Percentiles rank a stretch among this genome's conserved stretches.
Conservation (phyloP, 306 rosid genomes). For the Cercis canadensis region DNA sequence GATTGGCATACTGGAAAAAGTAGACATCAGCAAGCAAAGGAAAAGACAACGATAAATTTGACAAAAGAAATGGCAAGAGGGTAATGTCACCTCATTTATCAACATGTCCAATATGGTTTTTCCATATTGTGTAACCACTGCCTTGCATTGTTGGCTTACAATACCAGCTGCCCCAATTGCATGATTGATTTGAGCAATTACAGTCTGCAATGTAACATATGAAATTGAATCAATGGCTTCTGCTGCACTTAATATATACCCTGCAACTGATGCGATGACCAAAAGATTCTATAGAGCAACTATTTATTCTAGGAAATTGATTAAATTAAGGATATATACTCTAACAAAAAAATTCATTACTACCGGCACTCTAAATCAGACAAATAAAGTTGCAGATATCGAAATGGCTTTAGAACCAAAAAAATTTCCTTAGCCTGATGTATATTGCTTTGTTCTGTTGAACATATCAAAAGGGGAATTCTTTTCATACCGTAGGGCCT, state of each 20-base stretch:
- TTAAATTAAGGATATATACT: not conserved
- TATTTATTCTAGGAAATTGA: slow-evolving; percentile 1
- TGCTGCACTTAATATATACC: not conserved
- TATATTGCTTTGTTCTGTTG: slow-evolving; percentile 12
- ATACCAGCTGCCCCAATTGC: slow-evolving; percentile 51
- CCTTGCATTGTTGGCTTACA: slow-evolving; percentile 50
- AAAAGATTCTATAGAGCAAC: not conserved
- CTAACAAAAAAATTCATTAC: not conserved
- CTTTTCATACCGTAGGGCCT: slow-evolving; percentile 47
- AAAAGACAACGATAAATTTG: not conserved
- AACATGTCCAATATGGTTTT: slow-evolving; percentile 47
- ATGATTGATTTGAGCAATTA: slow-evolving; percentile 48
- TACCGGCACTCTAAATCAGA: not conserved
- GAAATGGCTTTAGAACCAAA: not conserved
- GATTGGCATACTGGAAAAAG: not conserved
- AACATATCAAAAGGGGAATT: slow-evolving; percentile 1
- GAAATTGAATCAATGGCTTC: not conserved
- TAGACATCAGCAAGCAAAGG: not conserved
- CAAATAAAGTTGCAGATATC: not conserved
- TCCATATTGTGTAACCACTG: slow-evolving; percentile 42
- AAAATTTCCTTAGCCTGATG: not conserved
- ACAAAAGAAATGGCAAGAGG: not conserved
- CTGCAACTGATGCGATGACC: not conserved
- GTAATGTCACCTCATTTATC: slow-evolving; percentile 27
- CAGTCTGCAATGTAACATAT: slow-evolving; percentile 19